Base-by-base conservation (phyloP, 2,329 filamentous ascomycete genomes). In the Cadophora sp. region DNA sequence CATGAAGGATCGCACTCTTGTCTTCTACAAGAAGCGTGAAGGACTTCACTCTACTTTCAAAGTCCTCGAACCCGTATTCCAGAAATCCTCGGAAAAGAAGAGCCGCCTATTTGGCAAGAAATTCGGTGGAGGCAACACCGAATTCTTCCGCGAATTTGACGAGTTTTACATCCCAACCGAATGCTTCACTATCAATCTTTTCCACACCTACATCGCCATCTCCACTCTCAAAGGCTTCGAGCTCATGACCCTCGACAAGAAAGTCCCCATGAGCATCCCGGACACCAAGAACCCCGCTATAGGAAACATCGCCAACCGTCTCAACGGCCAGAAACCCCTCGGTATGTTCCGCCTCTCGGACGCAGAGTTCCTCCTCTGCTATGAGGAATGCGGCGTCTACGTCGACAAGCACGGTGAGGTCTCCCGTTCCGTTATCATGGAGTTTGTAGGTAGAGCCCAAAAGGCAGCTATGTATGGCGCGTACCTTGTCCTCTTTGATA, bases 341-440 rank as follows among this genome's bases (percentile, higher is more conserved):
- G 94, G 94, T 74, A 99, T 99, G 96, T 97, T 99, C 85, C 90
- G 94, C 50, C 88, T 99, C 65, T 94, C 92, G 72, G 92, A 97
- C 68, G 91, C 92, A 66, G 96, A 97, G 79, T 99, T 98, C 80
- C 83, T 99, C 29, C 89, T 97, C 60, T 93, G 92, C 46, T 99
- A 98, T 79, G 92, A 97, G 80, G 94, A 97, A 79, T 98, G 95
- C 75, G 96, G 94, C 22, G 94, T 99, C 9, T 99, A 98, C 77
- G 92, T 98, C 77, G 97, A 99, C 83, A 97, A 98, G 81, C 94
- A 98, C 79, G 96, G 96, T 73, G 96, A 99, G 70, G 93, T 99
- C 31, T 95, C 90, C 48, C 91, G 97, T 56, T 93, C 91, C 31
- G 93, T 98, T 68, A 94, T 98, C 76, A 97, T 99, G 94, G 94